phyloP scores from a whole-genome alignment of 1,284 basidiomycete species.

The Meira nashicola region DNA sequence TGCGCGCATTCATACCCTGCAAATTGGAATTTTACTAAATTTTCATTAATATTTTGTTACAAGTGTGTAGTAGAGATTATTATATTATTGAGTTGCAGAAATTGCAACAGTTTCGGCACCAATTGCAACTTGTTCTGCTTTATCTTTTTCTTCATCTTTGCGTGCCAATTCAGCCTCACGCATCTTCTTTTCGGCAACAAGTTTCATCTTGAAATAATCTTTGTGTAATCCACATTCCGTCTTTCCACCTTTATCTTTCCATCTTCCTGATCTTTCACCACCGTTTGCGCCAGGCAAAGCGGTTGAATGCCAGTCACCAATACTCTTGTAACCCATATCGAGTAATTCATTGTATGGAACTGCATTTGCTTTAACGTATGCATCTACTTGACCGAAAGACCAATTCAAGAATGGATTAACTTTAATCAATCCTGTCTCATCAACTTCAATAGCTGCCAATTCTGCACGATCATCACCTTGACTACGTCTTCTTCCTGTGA shows the following conservation, averaged over 20 bases:
- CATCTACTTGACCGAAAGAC: slow-evolving; percentile 79
- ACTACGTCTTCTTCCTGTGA: slow-evolving; percentile 85
- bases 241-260: slow-evolving; percentile 80
- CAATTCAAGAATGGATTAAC: slow-evolving; percentile 90
- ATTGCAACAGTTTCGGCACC: slow-evolving; percentile 59
- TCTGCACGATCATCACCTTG: slow-evolving; percentile 82
- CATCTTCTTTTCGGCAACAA: slow-evolving; percentile 47
- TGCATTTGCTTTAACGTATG: slow-evolving; percentile 74
- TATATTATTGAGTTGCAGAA: slow-evolving; percentile 54
- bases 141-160: slow-evolving; percentile 35
- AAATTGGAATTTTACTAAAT: no score
- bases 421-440: slow-evolving; percentile 85
- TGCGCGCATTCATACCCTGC: neutral
- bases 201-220: slow-evolving; percentile 45
- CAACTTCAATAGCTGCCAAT: slow-evolving; percentile 82
- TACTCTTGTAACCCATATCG: slow-evolving; percentile 83
- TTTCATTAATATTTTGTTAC: no score
- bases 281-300: slow-evolving; percentile 61
- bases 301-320: slow-evolving; percentile 97
- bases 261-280: slow-evolving; percentile 81
- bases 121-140: slow-evolving; percentile 19
- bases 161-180: slow-evolving; percentile 33
- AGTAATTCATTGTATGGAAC: slow-evolving; percentile 87
- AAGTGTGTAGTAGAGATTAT: neutral
- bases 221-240: slow-evolving; percentile 88